Conservation (phyloP, 2,329 filamentous ascomycete genomes). For the Aureobasidium namibiae region DNA sequence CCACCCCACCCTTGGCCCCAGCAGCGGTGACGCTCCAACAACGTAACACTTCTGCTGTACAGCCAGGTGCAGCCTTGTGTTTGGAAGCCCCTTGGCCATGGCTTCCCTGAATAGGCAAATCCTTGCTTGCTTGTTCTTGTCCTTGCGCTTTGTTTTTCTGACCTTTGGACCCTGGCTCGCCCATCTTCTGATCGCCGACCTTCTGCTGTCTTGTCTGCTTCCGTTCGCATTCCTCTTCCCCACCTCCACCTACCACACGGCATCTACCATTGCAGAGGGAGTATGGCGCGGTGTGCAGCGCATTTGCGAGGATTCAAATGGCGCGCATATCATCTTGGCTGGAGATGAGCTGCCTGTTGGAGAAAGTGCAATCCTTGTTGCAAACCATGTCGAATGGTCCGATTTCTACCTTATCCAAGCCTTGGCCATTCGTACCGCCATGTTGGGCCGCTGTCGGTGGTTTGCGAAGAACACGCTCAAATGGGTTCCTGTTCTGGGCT, state of each 20-base stretch:
- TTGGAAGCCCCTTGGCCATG: constrained; percentile 1
- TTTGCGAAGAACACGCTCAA: constrained; percentile 54
- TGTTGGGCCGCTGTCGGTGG: constrained; percentile 55
- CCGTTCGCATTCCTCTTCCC: constrained; percentile 31
- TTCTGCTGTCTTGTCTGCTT: constrained; percentile 31
- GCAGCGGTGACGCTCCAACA: constrained; percentile 6
- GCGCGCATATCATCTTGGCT: constrained; percentile 45
- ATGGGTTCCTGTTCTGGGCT: constrained; percentile 53
- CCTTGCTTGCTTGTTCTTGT: constrained; percentile 27
- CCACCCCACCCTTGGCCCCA: not conserved
- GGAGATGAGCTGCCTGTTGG: constrained; percentile 43
- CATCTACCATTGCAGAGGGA: constrained; percentile 46
- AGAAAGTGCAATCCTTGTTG: constrained; percentile 54
- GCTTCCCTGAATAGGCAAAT: not conserved
- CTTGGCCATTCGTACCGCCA: constrained; percentile 44
- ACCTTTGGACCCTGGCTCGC: constrained; percentile 42
- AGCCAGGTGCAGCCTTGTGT: not conserved
- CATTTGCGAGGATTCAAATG: constrained; percentile 49
- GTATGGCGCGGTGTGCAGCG: constrained; percentile 51
- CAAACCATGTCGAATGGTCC: constrained; percentile 54
- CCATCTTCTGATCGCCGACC: constrained; percentile 43
- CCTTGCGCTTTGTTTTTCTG: constrained; percentile 28
- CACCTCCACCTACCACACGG: constrained; percentile 44
- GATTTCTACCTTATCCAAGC: constrained; percentile 60
- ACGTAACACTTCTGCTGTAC: constrained; percentile 8